Conservation (phyloP, 2,329 filamentous ascomycete genomes). For the Penicillium sp. region DNA sequence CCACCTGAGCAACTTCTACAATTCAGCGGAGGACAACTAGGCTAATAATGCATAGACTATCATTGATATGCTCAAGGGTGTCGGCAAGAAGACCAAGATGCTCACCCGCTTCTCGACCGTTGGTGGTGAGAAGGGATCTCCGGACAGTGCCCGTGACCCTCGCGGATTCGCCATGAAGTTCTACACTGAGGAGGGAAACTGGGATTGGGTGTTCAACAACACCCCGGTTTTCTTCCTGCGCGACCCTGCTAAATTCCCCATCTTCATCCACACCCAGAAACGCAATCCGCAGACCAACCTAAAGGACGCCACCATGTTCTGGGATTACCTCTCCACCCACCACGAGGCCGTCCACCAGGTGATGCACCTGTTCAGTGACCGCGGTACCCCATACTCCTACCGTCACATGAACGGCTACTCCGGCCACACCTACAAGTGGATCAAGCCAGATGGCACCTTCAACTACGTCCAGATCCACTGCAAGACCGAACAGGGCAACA, state of each 20-base stretch:
- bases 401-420: conserved; percentile 68
- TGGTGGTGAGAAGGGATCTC: conserved; percentile 68
- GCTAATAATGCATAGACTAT: conserved; percentile 29
- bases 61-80: conserved; percentile 52
- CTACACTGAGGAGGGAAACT: conserved; percentile 70
- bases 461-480: conserved; percentile 65
- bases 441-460: conserved; percentile 64
- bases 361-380: conserved; percentile 65
- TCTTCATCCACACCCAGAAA: conserved; percentile 74
- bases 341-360: conserved; percentile 63
- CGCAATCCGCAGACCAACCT: conserved; percentile 68
- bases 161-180: conserved; percentile 73
- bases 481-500: conserved; percentile 62
- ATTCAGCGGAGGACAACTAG: background rate
- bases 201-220: conserved; percentile 71
- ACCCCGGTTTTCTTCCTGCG: conserved; percentile 74
- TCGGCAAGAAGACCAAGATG: conserved; percentile 67
- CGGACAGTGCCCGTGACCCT: conserved; percentile 70
- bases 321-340: conserved; percentile 61
- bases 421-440: conserved; percentile 66
- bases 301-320: conserved; percentile 68
- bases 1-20: background rate
- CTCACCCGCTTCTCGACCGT: conserved; percentile 72
- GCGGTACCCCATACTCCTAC: conserved; percentile 64
- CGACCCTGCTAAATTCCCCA: conserved; percentile 69